Conservation (phyloP, 495 filamentous ascomycete genomes). For the Lindgomyces ingoldianus region DNA sequence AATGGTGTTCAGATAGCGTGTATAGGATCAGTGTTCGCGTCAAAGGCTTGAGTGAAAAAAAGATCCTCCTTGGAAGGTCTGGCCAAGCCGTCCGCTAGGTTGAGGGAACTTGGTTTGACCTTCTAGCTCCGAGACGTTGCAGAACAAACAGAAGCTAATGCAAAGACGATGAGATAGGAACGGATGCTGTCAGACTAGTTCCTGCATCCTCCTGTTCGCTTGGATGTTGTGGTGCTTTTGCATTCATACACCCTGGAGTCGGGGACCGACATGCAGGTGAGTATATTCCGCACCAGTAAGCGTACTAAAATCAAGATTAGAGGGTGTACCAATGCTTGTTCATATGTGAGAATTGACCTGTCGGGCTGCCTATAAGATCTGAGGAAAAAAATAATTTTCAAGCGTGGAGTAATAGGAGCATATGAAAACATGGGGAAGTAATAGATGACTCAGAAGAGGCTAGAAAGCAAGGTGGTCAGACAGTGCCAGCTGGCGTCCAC, state of each 20-base stretch:
- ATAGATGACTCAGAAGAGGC: too few species aligned
- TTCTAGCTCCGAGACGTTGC: neutral
- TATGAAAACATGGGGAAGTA: too few species aligned
- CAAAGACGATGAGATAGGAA: neutral
- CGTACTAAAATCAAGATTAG: too few species aligned
- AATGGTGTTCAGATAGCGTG: neutral
- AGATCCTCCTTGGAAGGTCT: neutral
- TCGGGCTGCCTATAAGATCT: too few species aligned
- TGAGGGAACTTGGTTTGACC: neutral
- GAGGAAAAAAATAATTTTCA: too few species aligned
- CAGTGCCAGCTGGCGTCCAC: too few species aligned
- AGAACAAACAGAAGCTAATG: neutral
- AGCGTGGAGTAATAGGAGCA: too few species aligned
- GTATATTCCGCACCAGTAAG: too few species aligned
- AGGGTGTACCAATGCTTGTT: too few species aligned
- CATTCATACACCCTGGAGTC: neutral
- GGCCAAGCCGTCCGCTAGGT: neutral
- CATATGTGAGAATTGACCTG: too few species aligned
- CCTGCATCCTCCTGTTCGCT: neutral
- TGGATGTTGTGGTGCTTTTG: neutral
- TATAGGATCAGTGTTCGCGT: neutral
- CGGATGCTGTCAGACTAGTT: neutral
- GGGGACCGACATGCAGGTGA: neutral
- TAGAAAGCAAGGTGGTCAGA: too few species aligned
- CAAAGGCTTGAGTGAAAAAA: neutral